phyloP scores from a whole-genome alignment of 129 eudicot genomes.

The Chrysanthemum lavandulifolium region DNA sequence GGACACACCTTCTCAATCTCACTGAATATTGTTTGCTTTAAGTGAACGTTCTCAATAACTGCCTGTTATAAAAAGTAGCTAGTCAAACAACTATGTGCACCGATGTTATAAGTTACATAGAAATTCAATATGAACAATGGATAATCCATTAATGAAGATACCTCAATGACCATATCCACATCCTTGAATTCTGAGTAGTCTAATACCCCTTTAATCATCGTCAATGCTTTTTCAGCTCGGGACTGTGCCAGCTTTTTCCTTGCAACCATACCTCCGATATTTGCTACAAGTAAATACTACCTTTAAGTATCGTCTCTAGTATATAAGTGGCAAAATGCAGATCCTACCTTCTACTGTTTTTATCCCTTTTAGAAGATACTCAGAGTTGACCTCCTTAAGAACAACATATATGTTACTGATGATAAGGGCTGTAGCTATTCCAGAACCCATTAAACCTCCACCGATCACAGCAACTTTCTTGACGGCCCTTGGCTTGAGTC shows the following conservation, averaged over 20 bases:
- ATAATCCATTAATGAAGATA: slow-evolving; percentile 19
- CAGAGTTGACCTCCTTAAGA: slow-evolving; percentile 82
- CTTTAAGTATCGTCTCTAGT: too few species aligned
- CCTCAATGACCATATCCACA: slow-evolving; percentile 98
- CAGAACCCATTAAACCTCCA: slow-evolving; percentile 98
- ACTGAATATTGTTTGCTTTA: slow-evolving; percentile 75
- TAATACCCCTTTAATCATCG: slow-evolving; percentile 73
- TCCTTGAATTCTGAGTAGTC: slow-evolving; percentile 84
- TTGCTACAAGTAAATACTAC: slow-evolving; percentile 48
- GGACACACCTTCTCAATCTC: slow-evolving; percentile 85
- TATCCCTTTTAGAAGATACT: slow-evolving; percentile 75
- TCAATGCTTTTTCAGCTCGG: slow-evolving; percentile 73
- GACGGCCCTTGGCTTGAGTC: slow-evolving; percentile 77
- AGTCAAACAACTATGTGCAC: not conserved
- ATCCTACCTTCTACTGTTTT: slow-evolving; percentile 68
- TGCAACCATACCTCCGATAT: slow-evolving; percentile 61
- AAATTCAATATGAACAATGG: not conserved
- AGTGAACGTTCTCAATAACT: slow-evolving; percentile 70
- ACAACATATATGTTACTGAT: slow-evolving; percentile 60
- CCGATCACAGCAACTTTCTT: slow-evolving; percentile 94
- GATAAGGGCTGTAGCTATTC: slow-evolving; percentile 83
- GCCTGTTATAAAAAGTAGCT: slow-evolving; percentile 52
- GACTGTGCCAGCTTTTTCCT: slow-evolving; percentile 64
- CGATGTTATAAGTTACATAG: not conserved
- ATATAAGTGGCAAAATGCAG: not conserved